Percentiles rank a stretch among this genome's conserved stretches.
phyloP scores from a whole-genome alignment of 768 basidiomycete genomes.

The Boletus rubropictus region DNA sequence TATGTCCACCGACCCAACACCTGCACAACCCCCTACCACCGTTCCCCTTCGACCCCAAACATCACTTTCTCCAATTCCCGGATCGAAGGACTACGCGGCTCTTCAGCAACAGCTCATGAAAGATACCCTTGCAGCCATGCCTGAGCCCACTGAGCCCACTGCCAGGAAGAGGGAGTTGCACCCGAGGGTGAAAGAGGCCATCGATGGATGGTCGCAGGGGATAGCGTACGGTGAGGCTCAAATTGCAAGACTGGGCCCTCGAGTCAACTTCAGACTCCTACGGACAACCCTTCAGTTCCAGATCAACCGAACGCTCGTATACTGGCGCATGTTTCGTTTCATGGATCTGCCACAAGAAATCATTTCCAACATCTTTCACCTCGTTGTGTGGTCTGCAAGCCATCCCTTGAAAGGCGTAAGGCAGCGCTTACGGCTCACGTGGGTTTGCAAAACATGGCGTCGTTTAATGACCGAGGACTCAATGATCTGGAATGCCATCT shows the following conservation, averaged over 20 bases:
- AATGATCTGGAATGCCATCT: slow-evolving; percentile 60
- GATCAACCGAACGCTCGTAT: slow-evolving; percentile 21
- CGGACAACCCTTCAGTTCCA: slow-evolving; percentile 15
- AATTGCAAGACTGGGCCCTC: slow-evolving; percentile 18
- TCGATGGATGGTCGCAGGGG: slow-evolving; percentile 12
- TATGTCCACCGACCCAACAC: slow-evolving; percentile 16
- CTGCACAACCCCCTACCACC: slow-evolving; percentile 9
- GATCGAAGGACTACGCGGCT: slow-evolving; percentile 14
- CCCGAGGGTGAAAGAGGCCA: slow-evolving; percentile 1
- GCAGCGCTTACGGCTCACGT: slow-evolving; percentile 47
- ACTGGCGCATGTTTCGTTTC: slow-evolving; percentile 47
- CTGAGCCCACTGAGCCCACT: slow-evolving; percentile 23
- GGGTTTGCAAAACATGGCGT: slow-evolving; percentile 56
- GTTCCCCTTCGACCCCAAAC: not conserved
- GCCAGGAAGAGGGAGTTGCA: not conserved
- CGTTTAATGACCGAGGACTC: slow-evolving; percentile 41
- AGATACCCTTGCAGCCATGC: slow-evolving; percentile 12
- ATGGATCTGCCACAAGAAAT: slow-evolving; percentile 64
- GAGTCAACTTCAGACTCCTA: slow-evolving; percentile 11
- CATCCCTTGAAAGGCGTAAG: slow-evolving; percentile 32
- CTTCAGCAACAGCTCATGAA: slow-evolving; percentile 19
- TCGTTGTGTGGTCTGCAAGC: slow-evolving; percentile 48
- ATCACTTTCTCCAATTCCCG: slow-evolving; percentile 14
- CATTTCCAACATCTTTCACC: slow-evolving; percentile 57
- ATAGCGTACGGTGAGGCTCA: slow-evolving; percentile 18